These are phyloP conservation scores for Acanthamoeba divionensis DNA, from an alignment of 208 protist species.

Conservation along the genomic window DNA sequence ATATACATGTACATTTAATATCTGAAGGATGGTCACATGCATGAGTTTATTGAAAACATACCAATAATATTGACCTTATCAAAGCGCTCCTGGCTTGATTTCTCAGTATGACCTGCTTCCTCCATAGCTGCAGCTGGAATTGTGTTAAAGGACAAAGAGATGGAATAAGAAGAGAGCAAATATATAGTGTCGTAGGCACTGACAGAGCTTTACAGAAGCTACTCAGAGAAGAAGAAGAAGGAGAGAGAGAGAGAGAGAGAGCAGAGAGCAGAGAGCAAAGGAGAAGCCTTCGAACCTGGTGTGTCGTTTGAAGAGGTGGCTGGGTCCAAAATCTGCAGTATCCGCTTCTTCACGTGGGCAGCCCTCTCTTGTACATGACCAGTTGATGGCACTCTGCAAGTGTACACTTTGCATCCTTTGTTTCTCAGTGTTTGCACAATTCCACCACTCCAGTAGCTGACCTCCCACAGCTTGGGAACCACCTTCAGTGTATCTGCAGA, in stretches of 20 bases:
- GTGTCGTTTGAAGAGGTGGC: too few species aligned
- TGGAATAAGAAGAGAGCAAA: neutral
- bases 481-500: slow-evolving; percentile 51
- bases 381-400: neutral
- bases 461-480: slow-evolving; percentile 16
- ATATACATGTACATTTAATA: too few species aligned
- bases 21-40: too few species aligned
- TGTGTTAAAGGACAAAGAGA: neutral
- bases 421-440: neutral
- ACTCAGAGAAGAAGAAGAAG: neutral
- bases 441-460: slow-evolving; percentile 27
- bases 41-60: too few species aligned
- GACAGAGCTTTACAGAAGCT: neutral
- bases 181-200: neutral
- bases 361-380: slow-evolving; percentile 27
- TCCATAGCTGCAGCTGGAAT: neutral
- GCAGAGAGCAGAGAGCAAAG: neutral
- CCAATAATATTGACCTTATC: slow-evolving; percentile 51
- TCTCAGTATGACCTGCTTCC: too few species aligned
- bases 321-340: neutral
- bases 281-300: neutral
- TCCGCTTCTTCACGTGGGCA: slow-evolving; percentile 9
- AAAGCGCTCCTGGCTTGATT: neutral
- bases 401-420: neutral
- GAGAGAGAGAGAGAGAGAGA: neutral